Evolutionary conservation across 2,329 filamentous ascomycete genomes (phyloP).

Genomic region (Colletotrichum endophyticum): DNA sequence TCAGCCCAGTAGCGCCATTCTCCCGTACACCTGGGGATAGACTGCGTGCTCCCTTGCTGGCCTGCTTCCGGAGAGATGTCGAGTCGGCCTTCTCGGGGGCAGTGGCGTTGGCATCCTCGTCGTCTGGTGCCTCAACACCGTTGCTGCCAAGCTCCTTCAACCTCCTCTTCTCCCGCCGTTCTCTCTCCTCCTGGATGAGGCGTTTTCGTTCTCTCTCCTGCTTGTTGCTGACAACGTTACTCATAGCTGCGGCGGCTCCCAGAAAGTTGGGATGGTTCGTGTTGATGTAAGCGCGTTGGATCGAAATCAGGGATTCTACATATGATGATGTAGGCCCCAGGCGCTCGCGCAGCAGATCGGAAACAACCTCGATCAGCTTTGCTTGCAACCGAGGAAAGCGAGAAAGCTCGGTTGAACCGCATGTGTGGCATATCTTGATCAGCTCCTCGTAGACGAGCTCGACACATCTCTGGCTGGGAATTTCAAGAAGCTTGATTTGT

Average conservation of each 20-base stretch:
- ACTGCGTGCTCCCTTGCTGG: conserved; percentile 70
- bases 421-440: conserved; percentile 99
- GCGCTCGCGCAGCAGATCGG: conserved; percentile 89
- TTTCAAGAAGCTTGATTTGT: conserved; percentile 95
- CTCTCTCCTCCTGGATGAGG: conserved; percentile 80
- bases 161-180: conserved; percentile 82
- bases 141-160: conserved; percentile 86
- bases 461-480: conserved; percentile 94
- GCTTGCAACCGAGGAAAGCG: conserved; percentile 92
- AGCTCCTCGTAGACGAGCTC: conserved; percentile 98
- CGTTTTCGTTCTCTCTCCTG: conserved; percentile 91
- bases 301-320: conserved; percentile 95
- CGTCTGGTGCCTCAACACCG: conserved; percentile 72
- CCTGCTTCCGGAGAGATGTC: conserved; percentile 55
- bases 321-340: conserved; percentile 89
- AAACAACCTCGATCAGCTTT: conserved; percentile 97
- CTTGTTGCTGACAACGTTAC: conserved; percentile 91
- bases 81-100: conserved; percentile 57
- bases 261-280: conserved; percentile 99
- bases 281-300: conserved; percentile 98
- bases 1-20: conserved; percentile 65
- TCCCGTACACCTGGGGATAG: conserved; percentile 82
- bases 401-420: conserved; percentile 91
- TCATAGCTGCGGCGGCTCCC: conserved; percentile 96
- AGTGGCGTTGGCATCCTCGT: conserved; percentile 58